Evolutionary conservation across 176 grass and related monocot genomes (phyloP).

Genomic region (Oryza longistaminata): DNA sequence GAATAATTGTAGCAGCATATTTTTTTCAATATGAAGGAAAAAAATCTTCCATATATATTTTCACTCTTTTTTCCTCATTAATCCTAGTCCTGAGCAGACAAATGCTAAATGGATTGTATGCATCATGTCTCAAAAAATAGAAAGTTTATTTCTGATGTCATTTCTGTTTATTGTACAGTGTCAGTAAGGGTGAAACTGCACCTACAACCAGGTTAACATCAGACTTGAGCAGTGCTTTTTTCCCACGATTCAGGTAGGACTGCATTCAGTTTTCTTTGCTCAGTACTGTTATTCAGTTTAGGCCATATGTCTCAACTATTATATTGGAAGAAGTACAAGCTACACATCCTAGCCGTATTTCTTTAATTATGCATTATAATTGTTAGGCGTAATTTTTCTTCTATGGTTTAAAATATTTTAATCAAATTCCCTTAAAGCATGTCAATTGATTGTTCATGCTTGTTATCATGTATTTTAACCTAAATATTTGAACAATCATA

Average conservation of each 20-base stretch:
- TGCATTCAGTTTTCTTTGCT: neutral
- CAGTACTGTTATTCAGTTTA: neutral
- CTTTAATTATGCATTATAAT: neutral
- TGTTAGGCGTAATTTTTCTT: neutral
- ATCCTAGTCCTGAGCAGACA: constrained; percentile 7
- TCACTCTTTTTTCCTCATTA: neutral
- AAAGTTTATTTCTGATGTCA: constrained; percentile 26
- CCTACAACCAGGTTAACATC: constrained; percentile 59
- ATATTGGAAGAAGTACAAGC: neutral
- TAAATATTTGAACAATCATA: neutral
- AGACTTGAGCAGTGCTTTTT: constrained; percentile 82
- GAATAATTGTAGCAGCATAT: neutral
- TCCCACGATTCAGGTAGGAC: constrained; percentile 81
- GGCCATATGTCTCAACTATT: neutral
- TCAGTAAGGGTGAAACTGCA: constrained; percentile 17
- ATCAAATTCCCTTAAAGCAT: neutral
- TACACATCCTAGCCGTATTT: neutral
- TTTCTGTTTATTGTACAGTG: constrained; percentile 47
- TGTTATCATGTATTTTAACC: constrained; percentile 3
- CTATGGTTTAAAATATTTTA: neutral
- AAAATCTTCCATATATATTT: neutral
- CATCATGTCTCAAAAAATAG: constrained; percentile 4
- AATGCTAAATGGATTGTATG: constrained; percentile 12
- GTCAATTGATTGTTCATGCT: constrained; percentile 1
- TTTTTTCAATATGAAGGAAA: neutral